phyloP scores from a whole-genome alignment of 2,329 filamentous ascomycete species.

The Atkinsonella texensis region DNA sequence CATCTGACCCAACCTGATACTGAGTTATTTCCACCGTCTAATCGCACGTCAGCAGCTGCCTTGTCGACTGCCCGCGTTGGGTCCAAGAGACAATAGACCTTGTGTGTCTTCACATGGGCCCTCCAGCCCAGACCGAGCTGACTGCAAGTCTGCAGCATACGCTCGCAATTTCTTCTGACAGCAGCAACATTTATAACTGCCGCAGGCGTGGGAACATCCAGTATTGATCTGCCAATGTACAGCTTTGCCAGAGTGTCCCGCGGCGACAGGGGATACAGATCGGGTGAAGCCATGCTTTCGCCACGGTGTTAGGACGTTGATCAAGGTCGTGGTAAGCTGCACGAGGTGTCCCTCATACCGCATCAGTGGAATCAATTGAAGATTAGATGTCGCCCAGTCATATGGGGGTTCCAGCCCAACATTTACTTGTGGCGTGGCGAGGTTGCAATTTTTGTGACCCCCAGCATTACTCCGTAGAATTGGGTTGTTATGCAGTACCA shows the following conservation, averaged over 20 bases:
- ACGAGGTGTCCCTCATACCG: too few species aligned
- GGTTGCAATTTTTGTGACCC: too few species aligned
- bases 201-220: slow-evolving; percentile 52
- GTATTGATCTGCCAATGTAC: slow-evolving; percentile 44
- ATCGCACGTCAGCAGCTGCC: slow-evolving; percentile 7
- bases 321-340: not conserved
- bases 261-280: slow-evolving; percentile 14
- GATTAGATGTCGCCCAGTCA: too few species aligned
- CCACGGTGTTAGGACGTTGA: not conserved
- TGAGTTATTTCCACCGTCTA: slow-evolving; percentile 55
- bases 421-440: too few species aligned
- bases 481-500: too few species aligned
- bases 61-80: not conserved
- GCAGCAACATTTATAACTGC: slow-evolving; percentile 57
- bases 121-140: slow-evolving; percentile 54
- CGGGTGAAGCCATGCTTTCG: slow-evolving; percentile 10
- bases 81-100: slow-evolving; percentile 33
- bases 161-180: slow-evolving; percentile 52
- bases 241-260: slow-evolving; percentile 11
- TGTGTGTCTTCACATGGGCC: slow-evolving; percentile 76
- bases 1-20: slow-evolving; percentile 53
- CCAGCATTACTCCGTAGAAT: too few species aligned
- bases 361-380: too few species aligned
- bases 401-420: too few species aligned
- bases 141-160: slow-evolving; percentile 55